These are phyloP conservation scores for Ilyonectria mors-panacis DNA, from an alignment of 2,329 filamentous ascomycete genomes.

Conservation along the genomic window DNA sequence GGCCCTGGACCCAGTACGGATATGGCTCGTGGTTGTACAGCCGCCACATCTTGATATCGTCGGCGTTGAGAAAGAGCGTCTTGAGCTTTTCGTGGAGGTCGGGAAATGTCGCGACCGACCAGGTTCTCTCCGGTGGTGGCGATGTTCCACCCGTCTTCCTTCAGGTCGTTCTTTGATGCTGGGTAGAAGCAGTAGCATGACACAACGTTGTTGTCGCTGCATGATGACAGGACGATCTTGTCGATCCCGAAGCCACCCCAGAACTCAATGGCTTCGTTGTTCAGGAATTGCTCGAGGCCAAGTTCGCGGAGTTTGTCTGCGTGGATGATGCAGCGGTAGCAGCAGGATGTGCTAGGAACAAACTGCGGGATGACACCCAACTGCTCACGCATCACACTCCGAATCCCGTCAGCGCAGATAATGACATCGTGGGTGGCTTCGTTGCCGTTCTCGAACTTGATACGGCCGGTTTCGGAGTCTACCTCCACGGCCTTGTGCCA, in stretches of 20 bases:
- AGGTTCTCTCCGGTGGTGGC: conserved; percentile 68
- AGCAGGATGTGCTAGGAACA: conserved; percentile 68
- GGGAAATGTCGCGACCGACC: conserved; percentile 69
- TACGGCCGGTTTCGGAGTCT: conserved; percentile 62
- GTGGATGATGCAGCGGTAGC: conserved; percentile 72
- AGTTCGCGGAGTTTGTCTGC: conserved; percentile 67
- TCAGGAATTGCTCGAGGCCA: conserved; percentile 70
- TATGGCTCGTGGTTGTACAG: conserved; percentile 64
- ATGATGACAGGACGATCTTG: conserved; percentile 78
- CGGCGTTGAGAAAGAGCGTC: conserved; percentile 68
- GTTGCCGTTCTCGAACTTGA: conserved; percentile 66
- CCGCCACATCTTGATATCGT: conserved; percentile 74
- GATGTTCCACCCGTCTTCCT: conserved; percentile 68
- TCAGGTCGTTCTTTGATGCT: conserved; percentile 69
- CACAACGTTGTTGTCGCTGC: conserved; percentile 70
- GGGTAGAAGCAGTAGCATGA: conserved; percentile 79
- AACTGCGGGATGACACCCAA: conserved; percentile 70
- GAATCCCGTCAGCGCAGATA: conserved; percentile 74
- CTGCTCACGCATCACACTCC: conserved; percentile 69
- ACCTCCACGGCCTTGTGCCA: conserved; percentile 68
- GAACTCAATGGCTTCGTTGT: conserved; percentile 72
- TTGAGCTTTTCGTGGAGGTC: conserved; percentile 69
- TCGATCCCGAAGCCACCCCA: conserved; percentile 74
- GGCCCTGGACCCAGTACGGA: conserved; percentile 63
- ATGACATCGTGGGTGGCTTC: conserved; percentile 67